Percentiles rank a stretch among this genome's conserved stretches.
These are phyloP conservation scores for Botryotinia convoluta DNA, from an alignment of 2,329 filamentous ascomycete genomes.

Conservation along the genomic window DNA sequence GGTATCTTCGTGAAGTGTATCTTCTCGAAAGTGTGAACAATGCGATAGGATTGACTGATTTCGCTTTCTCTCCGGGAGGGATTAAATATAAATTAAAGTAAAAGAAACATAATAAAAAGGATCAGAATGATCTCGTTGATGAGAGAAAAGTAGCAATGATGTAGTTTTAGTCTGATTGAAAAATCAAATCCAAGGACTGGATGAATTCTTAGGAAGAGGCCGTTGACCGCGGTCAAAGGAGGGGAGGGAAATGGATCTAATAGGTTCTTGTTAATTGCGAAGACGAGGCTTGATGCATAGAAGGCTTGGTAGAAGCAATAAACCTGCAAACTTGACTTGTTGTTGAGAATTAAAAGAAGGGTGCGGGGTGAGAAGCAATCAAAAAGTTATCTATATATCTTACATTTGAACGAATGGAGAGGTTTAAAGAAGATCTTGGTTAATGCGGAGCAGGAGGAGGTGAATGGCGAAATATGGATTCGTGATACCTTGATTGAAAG, in stretches of 20 bases:
- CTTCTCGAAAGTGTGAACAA: slow-evolving; percentile 1
- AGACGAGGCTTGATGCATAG: slow-evolving; percentile 14
- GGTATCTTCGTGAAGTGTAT: slow-evolving; percentile 1
- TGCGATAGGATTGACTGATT: neutral
- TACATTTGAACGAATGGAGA: neutral
- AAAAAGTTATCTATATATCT: neutral
- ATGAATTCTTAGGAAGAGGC: neutral
- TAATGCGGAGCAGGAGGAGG: neutral
- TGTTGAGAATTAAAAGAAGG: neutral
- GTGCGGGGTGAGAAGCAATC: neutral
- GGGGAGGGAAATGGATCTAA: neutral
- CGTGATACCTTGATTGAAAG: neutral
- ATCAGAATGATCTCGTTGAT: neutral
- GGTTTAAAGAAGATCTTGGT: neutral
- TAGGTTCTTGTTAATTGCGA: neutral
- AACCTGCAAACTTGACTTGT: neutral
- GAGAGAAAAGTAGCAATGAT: neutral
- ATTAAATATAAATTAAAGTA: neutral
- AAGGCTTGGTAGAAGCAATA: slow-evolving; percentile 20
- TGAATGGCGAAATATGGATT: neutral
- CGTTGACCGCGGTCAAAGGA: neutral
- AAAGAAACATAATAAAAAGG: slow-evolving; percentile 6
- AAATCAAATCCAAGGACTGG: neutral
- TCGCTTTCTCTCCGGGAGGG: neutral
- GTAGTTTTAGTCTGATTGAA: neutral